phyloP scores from a whole-genome alignment of 2,329 filamentous ascomycete genomes.

The Aplosporella prunicola region DNA sequence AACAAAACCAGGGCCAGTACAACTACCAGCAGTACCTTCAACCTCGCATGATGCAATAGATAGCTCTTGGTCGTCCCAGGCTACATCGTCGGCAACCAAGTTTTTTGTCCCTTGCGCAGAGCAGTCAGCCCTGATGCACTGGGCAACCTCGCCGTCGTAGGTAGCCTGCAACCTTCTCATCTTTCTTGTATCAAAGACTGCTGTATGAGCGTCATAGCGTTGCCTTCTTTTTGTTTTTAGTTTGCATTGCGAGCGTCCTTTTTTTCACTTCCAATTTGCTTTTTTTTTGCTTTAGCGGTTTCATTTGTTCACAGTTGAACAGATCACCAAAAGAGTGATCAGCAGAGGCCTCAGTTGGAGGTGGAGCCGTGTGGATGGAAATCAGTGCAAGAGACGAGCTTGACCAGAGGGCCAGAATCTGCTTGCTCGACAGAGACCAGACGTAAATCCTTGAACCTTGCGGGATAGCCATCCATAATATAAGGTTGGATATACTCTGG shows the following conservation, averaged over 20 bases:
- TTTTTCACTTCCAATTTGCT: constrained; percentile 6
- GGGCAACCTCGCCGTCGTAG: too few relatives aligned
- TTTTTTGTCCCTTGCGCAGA: too few relatives aligned
- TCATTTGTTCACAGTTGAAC: constrained; percentile 6
- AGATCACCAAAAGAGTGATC: background rate
- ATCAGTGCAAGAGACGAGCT: background rate
- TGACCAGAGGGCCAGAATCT: too few relatives aligned
- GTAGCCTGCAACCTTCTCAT: too few relatives aligned
- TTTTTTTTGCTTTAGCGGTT: constrained; percentile 8
- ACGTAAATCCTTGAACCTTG: background rate
- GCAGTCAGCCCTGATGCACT: too few relatives aligned
- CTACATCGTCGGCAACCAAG: background rate
- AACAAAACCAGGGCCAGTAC: constrained; percentile 24
- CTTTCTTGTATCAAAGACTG: constrained; percentile 29
- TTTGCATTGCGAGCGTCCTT: constrained; percentile 12
- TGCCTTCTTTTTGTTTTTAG: constrained; percentile 17
- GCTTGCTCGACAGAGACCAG: too few relatives aligned
- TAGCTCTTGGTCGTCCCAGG: constrained; percentile 9
- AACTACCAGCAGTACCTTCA: constrained; percentile 25
- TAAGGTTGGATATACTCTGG: too few relatives aligned
- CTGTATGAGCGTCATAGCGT: constrained; percentile 33
- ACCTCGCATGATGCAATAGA: constrained; percentile 26
- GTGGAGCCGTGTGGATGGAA: background rate
- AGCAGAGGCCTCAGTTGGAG: background rate
- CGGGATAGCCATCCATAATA: background rate